phyloP scores from a whole-genome alignment of 179 eudicot species.

The Heliamphora pulchella region DNA sequence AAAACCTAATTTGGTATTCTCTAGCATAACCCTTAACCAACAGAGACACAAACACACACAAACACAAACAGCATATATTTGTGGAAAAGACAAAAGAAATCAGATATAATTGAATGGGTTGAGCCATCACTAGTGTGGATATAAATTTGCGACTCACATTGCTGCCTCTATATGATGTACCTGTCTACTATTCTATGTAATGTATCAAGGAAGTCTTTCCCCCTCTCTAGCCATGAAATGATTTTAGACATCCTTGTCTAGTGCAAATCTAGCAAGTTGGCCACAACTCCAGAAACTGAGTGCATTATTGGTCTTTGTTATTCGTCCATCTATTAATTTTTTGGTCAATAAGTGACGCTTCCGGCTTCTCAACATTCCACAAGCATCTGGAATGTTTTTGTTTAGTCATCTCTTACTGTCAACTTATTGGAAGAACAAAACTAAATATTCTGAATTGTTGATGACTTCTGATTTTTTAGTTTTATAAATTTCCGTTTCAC shows the following conservation, averaged over 20 bases:
- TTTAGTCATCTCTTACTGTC: background rate
- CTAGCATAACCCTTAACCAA: background rate
- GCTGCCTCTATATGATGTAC: background rate
- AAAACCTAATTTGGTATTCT: background rate
- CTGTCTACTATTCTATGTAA: background rate
- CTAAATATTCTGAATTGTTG: background rate
- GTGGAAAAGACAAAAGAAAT: background rate
- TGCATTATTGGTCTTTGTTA: background rate
- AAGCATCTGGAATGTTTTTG: background rate
- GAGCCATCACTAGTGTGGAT: background rate
- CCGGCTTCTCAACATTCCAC: background rate
- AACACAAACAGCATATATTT: too few species aligned
- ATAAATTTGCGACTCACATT: background rate
- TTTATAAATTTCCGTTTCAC: background rate
- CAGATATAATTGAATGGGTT: background rate
- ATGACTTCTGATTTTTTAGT: background rate
- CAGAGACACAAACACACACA: too few species aligned
- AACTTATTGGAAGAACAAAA: background rate
- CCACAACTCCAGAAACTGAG: constrained; percentile 1
- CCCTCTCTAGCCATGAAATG: background rate
- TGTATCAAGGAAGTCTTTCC: background rate
- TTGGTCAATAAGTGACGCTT: background rate
- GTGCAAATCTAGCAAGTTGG: background rate
- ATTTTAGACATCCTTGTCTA: background rate
- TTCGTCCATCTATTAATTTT: background rate